A percentile compares a stretch with the other conserved stretches of the same genome.
phyloP scores from a whole-genome alignment of 768 basidiomycete genomes.

The Russula ochroleuca region DNA sequence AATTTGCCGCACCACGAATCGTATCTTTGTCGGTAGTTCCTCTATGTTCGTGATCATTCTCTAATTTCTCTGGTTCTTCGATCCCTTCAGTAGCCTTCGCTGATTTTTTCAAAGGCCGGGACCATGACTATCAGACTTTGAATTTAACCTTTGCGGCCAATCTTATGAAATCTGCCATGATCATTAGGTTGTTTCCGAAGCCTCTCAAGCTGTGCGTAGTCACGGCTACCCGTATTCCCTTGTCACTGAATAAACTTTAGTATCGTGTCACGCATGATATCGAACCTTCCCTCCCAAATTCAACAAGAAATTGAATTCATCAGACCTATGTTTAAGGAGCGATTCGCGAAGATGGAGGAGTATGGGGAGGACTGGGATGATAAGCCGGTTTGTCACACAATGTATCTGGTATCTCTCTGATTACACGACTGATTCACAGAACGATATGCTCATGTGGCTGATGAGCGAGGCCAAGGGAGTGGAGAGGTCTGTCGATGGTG shows the following conservation, averaged over 20 bases:
- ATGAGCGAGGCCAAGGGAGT: no score
- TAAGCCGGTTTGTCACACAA: no score
- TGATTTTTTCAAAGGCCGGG: slow-evolving; percentile 35
- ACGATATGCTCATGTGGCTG: slow-evolving; percentile 7
- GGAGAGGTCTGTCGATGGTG: slow-evolving; percentile 29
- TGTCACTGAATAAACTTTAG: neutral
- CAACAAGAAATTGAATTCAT: no score
- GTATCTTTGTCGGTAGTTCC: slow-evolving; percentile 38
- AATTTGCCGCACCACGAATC: no score
- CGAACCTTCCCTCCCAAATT: neutral
- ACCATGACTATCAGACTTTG: slow-evolving; percentile 36
- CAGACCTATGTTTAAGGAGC: neutral
- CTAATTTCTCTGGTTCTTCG: neutral
- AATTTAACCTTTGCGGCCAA: slow-evolving; percentile 34
- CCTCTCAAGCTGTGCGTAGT: slow-evolving; percentile 42
- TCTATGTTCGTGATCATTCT: slow-evolving; percentile 35
- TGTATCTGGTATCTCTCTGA: no score
- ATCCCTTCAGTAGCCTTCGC: neutral
- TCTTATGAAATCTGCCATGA: slow-evolving; percentile 33
- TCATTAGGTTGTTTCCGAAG: slow-evolving; percentile 40
- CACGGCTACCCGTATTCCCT: no score
- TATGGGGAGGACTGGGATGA: neutral
- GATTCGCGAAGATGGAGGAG: neutral
- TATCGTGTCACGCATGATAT: neutral
- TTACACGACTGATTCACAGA: slow-evolving; percentile 30